These are phyloP conservation scores for Pleurostoma richardsiae DNA, from an alignment of 2,329 filamentous ascomycete species.

Conservation along the genomic window DNA sequence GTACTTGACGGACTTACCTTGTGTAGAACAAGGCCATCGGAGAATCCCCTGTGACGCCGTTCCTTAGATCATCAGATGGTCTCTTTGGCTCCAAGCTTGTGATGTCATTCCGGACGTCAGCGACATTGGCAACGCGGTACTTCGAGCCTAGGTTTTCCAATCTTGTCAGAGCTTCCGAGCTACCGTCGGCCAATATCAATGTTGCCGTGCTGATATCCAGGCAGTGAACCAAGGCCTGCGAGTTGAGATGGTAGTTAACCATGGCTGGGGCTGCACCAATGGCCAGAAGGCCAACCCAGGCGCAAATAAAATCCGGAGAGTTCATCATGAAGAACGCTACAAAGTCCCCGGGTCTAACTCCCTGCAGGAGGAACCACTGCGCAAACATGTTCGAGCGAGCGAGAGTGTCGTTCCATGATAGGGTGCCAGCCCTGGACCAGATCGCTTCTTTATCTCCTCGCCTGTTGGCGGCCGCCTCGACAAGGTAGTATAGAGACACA, in stretches of 20 bases:
- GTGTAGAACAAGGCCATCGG: constrained; percentile 68
- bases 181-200: constrained; percentile 55
- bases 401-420: constrained; percentile 53
- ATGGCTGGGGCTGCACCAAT: constrained; percentile 65
- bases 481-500: constrained; percentile 60
- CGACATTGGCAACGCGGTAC: constrained; percentile 51
- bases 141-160: constrained; percentile 53
- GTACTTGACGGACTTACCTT: constrained; percentile 13
- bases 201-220: constrained; percentile 51
- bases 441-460: constrained; percentile 53
- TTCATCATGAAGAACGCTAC: constrained; percentile 66
- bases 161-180: constrained; percentile 45
- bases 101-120: constrained; percentile 36
- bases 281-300: constrained; percentile 59
- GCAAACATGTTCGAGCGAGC: constrained; percentile 55
- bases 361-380: constrained; percentile 54
- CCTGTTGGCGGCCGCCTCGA: constrained; percentile 50
- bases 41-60: constrained; percentile 41
- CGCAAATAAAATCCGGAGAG: constrained; percentile 61
- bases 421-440: constrained; percentile 60
- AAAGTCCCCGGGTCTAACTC: constrained; percentile 53
- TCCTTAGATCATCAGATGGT: constrained; percentile 51
- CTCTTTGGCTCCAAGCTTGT: constrained; percentile 39
- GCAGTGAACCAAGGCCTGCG: constrained; percentile 61
- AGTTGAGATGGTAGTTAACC: constrained; percentile 65